These are phyloP conservation scores for Tricholomella constricta DNA, from an alignment of 768 basidiomycete species.

Conservation along the genomic window DNA sequence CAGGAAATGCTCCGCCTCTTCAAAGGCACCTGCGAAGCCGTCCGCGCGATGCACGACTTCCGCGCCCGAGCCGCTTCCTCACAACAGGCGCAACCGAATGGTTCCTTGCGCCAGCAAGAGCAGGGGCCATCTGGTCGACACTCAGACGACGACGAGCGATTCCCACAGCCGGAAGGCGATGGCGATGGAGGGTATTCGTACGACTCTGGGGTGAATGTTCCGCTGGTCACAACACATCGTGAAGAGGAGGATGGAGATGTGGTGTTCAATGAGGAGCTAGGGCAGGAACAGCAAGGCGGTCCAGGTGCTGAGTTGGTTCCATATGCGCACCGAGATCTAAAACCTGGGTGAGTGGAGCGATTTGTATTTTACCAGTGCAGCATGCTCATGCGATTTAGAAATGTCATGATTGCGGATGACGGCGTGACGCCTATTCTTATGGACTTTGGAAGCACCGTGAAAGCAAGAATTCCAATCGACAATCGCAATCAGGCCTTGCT, in stretches of 20 bases:
- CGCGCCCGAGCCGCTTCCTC: constrained; percentile 51
- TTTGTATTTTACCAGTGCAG: background rate
- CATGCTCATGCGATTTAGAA: constrained; percentile 49
- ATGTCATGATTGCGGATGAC: constrained; percentile 96
- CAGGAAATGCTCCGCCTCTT: constrained; percentile 87
- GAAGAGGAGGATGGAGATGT: constrained; percentile 58
- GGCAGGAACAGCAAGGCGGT: constrained; percentile 41
- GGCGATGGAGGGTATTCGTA: constrained; percentile 77
- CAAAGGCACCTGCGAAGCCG: constrained; percentile 91
- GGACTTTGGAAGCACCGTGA: constrained; percentile 94
- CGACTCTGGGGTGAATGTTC: constrained; percentile 51
- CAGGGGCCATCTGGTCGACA: constrained; percentile 29
- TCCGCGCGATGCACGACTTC: constrained; percentile 93
- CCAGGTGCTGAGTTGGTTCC: constrained; percentile 63
- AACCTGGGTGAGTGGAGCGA: constrained; percentile 74
- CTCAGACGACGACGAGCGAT: constrained; percentile 65
- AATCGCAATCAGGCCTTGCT: constrained; percentile 84
- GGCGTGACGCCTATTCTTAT: constrained; percentile 87
- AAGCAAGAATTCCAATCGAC: constrained; percentile 81
- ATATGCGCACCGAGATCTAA: constrained; percentile 95
- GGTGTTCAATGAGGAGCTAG: constrained; percentile 76
- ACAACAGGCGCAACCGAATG: constrained; percentile 14
- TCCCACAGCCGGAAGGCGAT: constrained; percentile 78
- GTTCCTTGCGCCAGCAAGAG: constrained; percentile 19
- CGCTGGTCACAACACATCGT: constrained; percentile 58